phyloP scores from a whole-genome alignment of 192 early-diverging fungal species.

The Coemansia umbellata region DNA sequence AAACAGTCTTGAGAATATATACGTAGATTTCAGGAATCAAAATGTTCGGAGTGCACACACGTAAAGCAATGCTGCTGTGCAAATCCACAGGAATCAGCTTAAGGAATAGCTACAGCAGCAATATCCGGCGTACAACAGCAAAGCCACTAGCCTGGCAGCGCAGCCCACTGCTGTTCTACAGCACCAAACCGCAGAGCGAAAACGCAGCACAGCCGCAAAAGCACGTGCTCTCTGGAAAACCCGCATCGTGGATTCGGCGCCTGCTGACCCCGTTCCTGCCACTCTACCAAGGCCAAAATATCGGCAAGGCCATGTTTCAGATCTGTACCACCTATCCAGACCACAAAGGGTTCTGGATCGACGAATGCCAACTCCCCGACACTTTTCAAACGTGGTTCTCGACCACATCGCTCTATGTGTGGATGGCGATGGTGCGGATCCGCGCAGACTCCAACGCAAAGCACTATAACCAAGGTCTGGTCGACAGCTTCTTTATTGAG shows the following conservation, averaged over 20 bases:
- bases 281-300: conserved; percentile 33
- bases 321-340: conserved; percentile 31
- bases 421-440: conserved; percentile 87
- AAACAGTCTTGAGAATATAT: too few species aligned
- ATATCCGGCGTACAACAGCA: neutral
- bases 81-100: too few species aligned
- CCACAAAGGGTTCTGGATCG: conserved; percentile 42
- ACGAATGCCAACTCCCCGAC: conserved; percentile 62
- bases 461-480: conserved; percentile 81
- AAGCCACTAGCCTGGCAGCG: too few species aligned
- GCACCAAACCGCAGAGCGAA: neutral
- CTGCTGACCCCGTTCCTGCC: conserved; percentile 30
- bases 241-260: conserved; percentile 9
- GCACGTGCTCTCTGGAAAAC: conserved; percentile 15
- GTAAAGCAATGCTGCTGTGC: too few species aligned
- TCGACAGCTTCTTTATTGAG: conserved; percentile 85
- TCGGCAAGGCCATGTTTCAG: conserved; percentile 34
- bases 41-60: too few species aligned
- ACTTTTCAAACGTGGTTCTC: conserved; percentile 96
- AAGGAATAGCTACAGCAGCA: too few species aligned
- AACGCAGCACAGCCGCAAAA: neutral
- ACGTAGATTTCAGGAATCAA: too few species aligned
- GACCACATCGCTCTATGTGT: conserved; percentile 85
- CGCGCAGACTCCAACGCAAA: conserved; percentile 68
- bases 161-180: too few species aligned